Evolutionary conservation across 1,284 basidiomycete genomes (phyloP), one percentile per base, ranked within the genome.

Genomic region (Tylopilus orsonianus): DNA sequence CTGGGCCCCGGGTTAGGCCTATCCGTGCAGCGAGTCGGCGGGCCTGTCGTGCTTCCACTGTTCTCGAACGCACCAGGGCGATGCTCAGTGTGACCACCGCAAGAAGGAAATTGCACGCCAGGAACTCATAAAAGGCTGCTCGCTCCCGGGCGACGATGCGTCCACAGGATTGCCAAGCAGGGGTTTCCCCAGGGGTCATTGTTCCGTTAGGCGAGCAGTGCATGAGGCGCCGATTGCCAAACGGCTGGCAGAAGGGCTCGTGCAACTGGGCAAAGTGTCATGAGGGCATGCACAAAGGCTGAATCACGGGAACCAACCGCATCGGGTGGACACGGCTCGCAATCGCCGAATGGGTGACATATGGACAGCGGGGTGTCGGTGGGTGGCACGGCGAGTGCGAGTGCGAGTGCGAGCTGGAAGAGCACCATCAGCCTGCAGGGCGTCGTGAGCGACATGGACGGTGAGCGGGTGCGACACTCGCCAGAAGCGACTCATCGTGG

Each of bases 151-250:
- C 70, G 34, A 88, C 73, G 24, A 93, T 88, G 49, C 90, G 89
- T 5, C 93, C 93, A 60, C 93, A 96, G 3, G 90, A 83, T 62
- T 92, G 87, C 90, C 90, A 96, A 2, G 91, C 91, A 3, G 86
- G 84, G 1, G 80, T 83, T 66, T 91, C 88, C 48, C 51, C 3
- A 50, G 59, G 18, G 46, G 54, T 22, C 34, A 49, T 22, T 48
- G 63, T 46, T 54, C 43, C 52, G 53, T 57, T 41, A 49, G 80
- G 80, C 16, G 79, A 65, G 55, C 93, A 95, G 64, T 93, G 91
- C 71, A 94, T 77, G 29, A 93, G 76, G 16, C 88, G 81, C 29
- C 93, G 81, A 68, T 93, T 94, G 36, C 93, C 92, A 62, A 93
- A 95, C 6, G 93, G 92, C 61, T 90, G 81, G 68, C 92, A 96